Percentiles rank a stretch among this genome's conserved stretches.
Conservation (phyloP, 2,329 filamentous ascomycete species). For the Ceratocystis smalleyi region DNA sequence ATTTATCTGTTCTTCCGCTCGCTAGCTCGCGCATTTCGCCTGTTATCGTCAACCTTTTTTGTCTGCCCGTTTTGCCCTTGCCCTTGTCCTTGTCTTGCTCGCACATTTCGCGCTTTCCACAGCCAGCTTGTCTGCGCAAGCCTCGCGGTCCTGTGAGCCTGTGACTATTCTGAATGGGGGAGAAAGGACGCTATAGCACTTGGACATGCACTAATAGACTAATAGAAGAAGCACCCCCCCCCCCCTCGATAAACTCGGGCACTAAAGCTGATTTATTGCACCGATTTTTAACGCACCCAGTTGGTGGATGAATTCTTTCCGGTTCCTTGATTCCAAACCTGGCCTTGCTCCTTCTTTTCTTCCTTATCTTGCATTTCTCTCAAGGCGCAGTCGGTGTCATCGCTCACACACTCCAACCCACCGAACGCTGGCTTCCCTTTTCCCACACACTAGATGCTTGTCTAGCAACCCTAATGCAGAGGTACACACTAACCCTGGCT, state of each 20-base stretch:
- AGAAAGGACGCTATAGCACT: too few relatives aligned
- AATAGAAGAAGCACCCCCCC: background rate
- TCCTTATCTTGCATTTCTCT: background rate
- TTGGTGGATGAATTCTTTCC: background rate
- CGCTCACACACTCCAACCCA: too few relatives aligned
- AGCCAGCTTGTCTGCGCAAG: background rate
- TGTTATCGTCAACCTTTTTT: too few relatives aligned
- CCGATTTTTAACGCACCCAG: background rate
- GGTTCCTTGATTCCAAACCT: background rate
- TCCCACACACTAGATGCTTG: too few relatives aligned
- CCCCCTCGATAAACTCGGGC: background rate
- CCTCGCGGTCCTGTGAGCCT: background rate
- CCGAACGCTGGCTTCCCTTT: too few relatives aligned
- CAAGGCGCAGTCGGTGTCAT: background rate
- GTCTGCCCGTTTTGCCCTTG: background rate
- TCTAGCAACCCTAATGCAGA: too few relatives aligned
- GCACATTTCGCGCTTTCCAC: too few relatives aligned
- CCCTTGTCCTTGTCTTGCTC: too few relatives aligned
- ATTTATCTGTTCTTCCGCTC: background rate
- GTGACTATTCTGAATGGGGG: background rate
- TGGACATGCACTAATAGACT: too few relatives aligned
- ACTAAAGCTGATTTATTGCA: background rate
- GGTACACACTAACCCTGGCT: too few relatives aligned
- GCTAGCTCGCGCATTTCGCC: background rate
- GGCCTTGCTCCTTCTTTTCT: background rate